Conservation (phyloP, 2,329 filamentous ascomycete species). For the Cladosporium sp. region DNA sequence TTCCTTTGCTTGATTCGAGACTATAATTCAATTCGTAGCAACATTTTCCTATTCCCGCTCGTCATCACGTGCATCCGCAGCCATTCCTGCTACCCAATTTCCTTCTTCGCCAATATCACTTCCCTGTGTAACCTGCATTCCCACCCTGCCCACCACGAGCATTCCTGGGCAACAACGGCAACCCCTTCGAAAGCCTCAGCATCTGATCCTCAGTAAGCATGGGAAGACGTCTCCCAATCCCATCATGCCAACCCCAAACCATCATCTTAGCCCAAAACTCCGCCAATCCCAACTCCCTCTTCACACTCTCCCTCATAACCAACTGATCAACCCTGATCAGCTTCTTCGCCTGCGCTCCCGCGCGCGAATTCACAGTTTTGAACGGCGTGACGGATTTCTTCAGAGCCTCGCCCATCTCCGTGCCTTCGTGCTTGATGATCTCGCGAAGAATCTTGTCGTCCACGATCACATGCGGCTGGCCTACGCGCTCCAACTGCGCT, state of each 20-base stretch:
- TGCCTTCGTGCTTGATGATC: constrained; percentile 26
- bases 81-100: too few species aligned
- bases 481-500: constrained; percentile 47
- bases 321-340: constrained; percentile 56
- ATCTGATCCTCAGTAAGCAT: constrained; percentile 1
- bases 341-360: constrained; percentile 7
- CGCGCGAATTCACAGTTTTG: not conserved
- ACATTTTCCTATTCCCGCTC: too few species aligned
- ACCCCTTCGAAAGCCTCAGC: constrained; percentile 3
- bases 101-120: too few species aligned
- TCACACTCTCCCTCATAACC: constrained; percentile 52
- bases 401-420: constrained; percentile 31
- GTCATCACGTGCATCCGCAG: too few species aligned
- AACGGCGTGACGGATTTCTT: not conserved
- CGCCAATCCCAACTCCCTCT: constrained; percentile 51
- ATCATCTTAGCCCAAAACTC: constrained; percentile 53
- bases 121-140: too few species aligned
- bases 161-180: not conserved
- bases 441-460: constrained; percentile 4
- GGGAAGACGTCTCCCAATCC: not conserved
- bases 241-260: constrained; percentile 47
- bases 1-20: too few species aligned
- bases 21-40: too few species aligned
- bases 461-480: constrained; percentile 15
- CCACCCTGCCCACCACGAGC: too few species aligned